Base-by-base conservation (phyloP, 306 rosid species). In the Pterocarpus macrocarpus region DNA sequence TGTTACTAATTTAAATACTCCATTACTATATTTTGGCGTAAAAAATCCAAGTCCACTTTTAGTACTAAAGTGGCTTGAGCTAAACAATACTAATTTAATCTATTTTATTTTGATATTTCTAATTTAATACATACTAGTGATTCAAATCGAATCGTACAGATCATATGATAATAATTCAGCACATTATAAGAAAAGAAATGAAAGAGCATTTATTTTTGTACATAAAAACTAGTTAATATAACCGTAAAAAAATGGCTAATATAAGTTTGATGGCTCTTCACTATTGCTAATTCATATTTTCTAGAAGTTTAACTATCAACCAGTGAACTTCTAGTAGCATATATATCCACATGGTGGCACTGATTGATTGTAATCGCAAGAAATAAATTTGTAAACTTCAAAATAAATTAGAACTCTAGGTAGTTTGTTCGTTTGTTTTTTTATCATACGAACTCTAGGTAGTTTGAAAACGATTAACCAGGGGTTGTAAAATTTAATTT, bases 1-100 rank as follows among this genome's bases (percentile, higher is more conserved):
- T 64, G 58, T 64, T 71, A 45, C 64, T 83, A 71, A 71, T 77
- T 78, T 41, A 35, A 59, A 64, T 73, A 69, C 58, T 71, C 65
- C 64, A 15, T 49, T 84, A 68, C 73, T 68, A 61, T 66, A 73
- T 33, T 58, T 58, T 2, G 52, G 39, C 6, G 9, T 65, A 33
- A 74, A 64, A 41, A 74, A 22, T 12, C 64, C 64, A 61, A 73
- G 12, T 81, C 52, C 80, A 32, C 8, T 65, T 64, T 68, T 50
- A 66, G 86, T 53, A 32, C 34, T 36, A 30, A 44, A 69, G 63
- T 61, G 81, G 44, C 22, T 38, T 57, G 71, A 49, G 22, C 43
- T 66, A 8, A 36, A 61, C 38, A 70, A 77, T 9, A 39, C 30
- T 49, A 49, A 45, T 55, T 34, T 38, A 67, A 70, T 44, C 38